Base-by-base conservation (phyloP, 2,329 filamentous ascomycete genomes). In the Daldinia eschscholtzii region DNA sequence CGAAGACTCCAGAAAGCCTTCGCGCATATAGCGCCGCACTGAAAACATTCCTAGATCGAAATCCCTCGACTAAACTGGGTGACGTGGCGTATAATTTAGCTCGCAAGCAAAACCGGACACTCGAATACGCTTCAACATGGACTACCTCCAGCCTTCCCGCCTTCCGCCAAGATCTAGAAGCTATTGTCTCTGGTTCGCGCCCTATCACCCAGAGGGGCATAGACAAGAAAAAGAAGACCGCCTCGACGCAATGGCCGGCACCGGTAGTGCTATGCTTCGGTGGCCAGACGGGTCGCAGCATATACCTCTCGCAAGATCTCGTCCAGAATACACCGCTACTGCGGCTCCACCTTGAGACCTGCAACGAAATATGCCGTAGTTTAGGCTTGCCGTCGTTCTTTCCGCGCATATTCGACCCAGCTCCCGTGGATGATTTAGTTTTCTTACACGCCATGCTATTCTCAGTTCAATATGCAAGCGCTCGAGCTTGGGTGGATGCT, bases 391-490 rank as follows among this genome's bases (percentile, higher is more conserved):
- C 76, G 15, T 72, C 77, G 65, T 67, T 82, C 15, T 65, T 81
- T 64, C 73, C 80, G 37, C 64, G 61, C 4, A 72, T 81, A 4
- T 76, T 78, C 53, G 64, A 78, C 15, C 18, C 67, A 0, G 64
- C 70, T 0, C 72, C 77, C 1, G 58, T 79, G 10, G 37, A 62
- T 1, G 76, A 82, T 57, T n/a, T 75, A 1, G 74, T 77, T 4
- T 23, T 68, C 0, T 72, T 83, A 0, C 83, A 84, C 18, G 76
- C 75, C 6, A 72, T 74, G 44, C 65, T 81, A 0, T 82, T 83
- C 55, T 73, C 80, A 0, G 44, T 79, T 9, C 80, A 83, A 53
- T 81, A 81, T 50, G 70, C 81, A 0, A 77, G 73, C 41, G 80
- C 81, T 0, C 74, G 67, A 35, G 61, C 71, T 2, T 83, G 81